Evolutionary conservation across 1,284 basidiomycete species (phyloP).

Genomic region (Sporisorium reilianum): DNA sequence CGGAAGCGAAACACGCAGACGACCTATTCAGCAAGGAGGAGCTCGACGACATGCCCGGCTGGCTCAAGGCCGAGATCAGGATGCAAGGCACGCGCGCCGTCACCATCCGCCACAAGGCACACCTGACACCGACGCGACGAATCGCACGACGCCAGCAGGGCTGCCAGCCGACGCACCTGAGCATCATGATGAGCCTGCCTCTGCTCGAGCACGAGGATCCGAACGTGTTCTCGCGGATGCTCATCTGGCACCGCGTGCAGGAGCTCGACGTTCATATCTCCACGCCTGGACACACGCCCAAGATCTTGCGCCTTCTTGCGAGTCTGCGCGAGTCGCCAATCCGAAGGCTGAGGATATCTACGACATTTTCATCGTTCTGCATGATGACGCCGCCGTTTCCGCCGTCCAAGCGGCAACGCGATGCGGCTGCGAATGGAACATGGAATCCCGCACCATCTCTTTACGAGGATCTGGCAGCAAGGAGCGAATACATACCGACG

Average conservation of each 20-base stretch:
- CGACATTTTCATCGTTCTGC: conserved; percentile 55
- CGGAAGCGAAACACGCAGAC: conserved; percentile 28
- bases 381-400: conserved; percentile 56
- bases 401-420: conserved; percentile 31
- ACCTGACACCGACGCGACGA: conserved; percentile 48
- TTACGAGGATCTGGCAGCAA: not conserved
- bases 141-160: conserved; percentile 39
- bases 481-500: not conserved
- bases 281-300: conserved; percentile 49
- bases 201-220: conserved; percentile 64
- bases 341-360: conserved; percentile 57
- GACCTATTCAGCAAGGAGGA: conserved; percentile 49
- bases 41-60: conserved; percentile 62
- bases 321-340: conserved; percentile 52
- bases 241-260: conserved; percentile 60
- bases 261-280: conserved; percentile 63
- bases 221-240: conserved; percentile 58
- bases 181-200: conserved; percentile 61
- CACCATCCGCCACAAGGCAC: conserved; percentile 56
- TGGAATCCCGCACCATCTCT: not conserved
- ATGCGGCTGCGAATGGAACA: conserved; percentile 10
- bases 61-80: conserved; percentile 61
- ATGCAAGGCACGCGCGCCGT: conserved; percentile 48
- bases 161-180: conserved; percentile 57
- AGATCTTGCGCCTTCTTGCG: conserved; percentile 52